Percentiles rank a stretch among this genome's conserved stretches.
Conservation (phyloP, 202 grass and related monocot genomes). For the Bolboschoenoplectus hybrid region DNA sequence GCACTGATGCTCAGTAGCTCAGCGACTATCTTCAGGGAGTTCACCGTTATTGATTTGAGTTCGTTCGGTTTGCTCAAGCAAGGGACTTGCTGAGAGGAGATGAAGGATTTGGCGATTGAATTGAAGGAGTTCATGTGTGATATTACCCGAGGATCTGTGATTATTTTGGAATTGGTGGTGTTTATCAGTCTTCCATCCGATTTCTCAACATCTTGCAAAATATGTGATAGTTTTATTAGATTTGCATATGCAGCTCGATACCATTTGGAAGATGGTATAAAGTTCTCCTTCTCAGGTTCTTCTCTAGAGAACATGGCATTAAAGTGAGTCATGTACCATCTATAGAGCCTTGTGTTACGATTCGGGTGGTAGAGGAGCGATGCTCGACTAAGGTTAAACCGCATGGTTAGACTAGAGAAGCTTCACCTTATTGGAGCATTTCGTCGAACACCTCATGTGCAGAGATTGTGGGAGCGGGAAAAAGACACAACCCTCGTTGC, state of each 20-base stretch:
- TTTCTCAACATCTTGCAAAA: conserved; percentile 43
- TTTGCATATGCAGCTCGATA: conserved; percentile 60
- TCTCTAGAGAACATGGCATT: conserved; percentile 34
- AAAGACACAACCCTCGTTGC: background rate
- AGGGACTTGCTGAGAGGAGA: conserved; percentile 1
- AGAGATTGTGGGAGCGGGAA: background rate
- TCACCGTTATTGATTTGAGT: conserved; percentile 43
- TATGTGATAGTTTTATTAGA: conserved; percentile 55
- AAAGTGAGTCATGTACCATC: conserved; percentile 37
- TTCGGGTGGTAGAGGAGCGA: conserved; percentile 43
- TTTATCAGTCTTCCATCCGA: conserved; percentile 40
- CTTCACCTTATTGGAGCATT: conserved; percentile 38
- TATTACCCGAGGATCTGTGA: conserved; percentile 37
- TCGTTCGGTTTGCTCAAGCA: conserved; percentile 35
- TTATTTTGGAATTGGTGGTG: conserved; percentile 37
- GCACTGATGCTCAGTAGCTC: conserved; percentile 71
- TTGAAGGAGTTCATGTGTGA: conserved; percentile 56
- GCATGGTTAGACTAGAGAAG: background rate
- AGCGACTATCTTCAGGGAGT: conserved; percentile 63
- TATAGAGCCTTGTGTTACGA: background rate
- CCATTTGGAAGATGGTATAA: conserved; percentile 50
- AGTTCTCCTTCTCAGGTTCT: conserved; percentile 37
- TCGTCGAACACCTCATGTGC: conserved; percentile 51
- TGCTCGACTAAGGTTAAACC: background rate
- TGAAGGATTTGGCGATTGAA: conserved; percentile 54